These are phyloP conservation scores for Fagopyrum homotropicum DNA, from an alignment of 148 eudicot genomes.

Conservation along the genomic window DNA sequence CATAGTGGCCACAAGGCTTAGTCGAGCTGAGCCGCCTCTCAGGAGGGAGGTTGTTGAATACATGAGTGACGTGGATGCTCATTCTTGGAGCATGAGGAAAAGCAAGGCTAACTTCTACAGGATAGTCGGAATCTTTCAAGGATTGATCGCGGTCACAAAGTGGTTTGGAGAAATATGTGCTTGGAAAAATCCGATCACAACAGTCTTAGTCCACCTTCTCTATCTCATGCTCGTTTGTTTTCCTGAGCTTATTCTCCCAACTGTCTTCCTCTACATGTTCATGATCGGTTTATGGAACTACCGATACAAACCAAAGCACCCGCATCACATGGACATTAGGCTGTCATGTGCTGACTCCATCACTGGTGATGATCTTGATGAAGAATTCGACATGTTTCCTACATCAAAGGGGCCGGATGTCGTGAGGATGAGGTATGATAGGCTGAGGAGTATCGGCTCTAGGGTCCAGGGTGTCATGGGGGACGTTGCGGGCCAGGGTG, in stretches of 20 bases:
- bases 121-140: constrained; percentile 39
- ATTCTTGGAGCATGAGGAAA: constrained; percentile 64
- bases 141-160: constrained; percentile 41
- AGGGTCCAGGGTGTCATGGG: constrained; percentile 59
- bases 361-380: constrained; percentile 62
- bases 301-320: constrained; percentile 48
- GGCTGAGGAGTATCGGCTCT: constrained; percentile 57
- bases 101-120: constrained; percentile 67
- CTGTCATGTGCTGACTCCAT: constrained; percentile 52
- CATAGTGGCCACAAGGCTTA: constrained; percentile 45
- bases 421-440: constrained; percentile 58
- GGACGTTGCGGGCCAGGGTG: constrained; percentile 59
- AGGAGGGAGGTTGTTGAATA: constrained; percentile 63
- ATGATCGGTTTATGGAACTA: constrained; percentile 63
- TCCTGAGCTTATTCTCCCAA: constrained; percentile 57
- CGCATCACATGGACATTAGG: constrained; percentile 70
- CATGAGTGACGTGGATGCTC: constrained; percentile 61
- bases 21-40: constrained; percentile 58
- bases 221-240: constrained; percentile 53
- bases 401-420: constrained; percentile 44
- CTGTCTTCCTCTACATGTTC: constrained; percentile 59
- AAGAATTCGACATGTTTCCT: constrained; percentile 61
- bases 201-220: constrained; percentile 51
- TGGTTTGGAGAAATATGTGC: constrained; percentile 56
- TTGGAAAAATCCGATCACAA: constrained; percentile 63